phyloP scores from a whole-genome alignment of 345 rosid genomes.

The Rhodamnia rubescens region DNA sequence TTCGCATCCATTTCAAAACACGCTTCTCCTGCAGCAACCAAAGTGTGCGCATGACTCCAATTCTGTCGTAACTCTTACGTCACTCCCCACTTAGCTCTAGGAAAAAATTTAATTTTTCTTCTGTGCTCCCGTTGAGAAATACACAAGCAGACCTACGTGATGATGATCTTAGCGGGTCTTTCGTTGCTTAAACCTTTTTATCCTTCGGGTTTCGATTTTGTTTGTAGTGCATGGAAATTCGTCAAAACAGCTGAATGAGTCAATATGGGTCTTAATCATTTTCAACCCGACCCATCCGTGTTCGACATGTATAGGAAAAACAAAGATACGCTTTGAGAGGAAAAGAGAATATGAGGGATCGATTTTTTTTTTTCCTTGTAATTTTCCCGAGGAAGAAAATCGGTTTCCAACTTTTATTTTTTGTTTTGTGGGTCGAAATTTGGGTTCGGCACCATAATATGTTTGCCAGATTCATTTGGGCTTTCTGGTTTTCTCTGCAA shows the following conservation, averaged over 20 bases:
- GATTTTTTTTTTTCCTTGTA: background rate
- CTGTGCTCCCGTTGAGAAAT: background rate
- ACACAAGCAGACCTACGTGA: background rate
- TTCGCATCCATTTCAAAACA: background rate
- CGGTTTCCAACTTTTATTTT: too few species aligned
- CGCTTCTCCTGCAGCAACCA: background rate
- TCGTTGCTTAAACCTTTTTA: background rate
- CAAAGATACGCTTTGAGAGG: background rate
- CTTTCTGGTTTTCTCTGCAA: background rate
- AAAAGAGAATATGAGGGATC: background rate
- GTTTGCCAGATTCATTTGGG: background rate
- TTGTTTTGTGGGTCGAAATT: background rate
- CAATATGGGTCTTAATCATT: too few species aligned
- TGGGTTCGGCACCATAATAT: background rate
- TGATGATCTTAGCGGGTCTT: background rate
- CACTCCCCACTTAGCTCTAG: background rate
- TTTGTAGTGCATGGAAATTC: background rate
- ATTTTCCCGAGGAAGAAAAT: background rate
- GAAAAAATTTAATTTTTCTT: background rate
- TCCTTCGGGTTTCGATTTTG: background rate
- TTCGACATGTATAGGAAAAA: background rate
- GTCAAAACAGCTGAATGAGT: too few species aligned
- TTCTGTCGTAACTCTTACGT: slow-evolving; percentile 5
- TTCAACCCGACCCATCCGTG: too few species aligned
- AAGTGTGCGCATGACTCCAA: background rate